Percentiles rank a stretch among this genome's conserved stretches.
Conservation (phyloP, 2,329 filamentous ascomycete species). For the Diaporthe eres region DNA sequence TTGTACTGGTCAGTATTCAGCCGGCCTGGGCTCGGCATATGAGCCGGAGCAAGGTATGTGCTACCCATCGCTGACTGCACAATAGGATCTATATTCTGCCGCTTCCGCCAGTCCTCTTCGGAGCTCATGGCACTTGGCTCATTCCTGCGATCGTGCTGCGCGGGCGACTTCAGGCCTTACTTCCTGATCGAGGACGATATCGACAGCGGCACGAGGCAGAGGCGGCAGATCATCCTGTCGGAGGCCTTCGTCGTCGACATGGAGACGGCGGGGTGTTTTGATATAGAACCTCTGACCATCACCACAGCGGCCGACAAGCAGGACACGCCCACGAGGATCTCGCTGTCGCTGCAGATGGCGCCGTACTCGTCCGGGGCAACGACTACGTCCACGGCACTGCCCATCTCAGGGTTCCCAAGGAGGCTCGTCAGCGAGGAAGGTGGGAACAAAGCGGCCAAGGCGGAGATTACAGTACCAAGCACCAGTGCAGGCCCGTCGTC, state of each 20-base stretch:
- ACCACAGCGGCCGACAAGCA: neutral
- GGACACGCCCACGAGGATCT: neutral
- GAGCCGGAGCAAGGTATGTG: no score
- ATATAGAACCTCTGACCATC: neutral
- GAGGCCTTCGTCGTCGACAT: neutral
- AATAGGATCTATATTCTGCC: neutral
- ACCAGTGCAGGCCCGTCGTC: neutral
- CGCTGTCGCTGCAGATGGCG: neutral
- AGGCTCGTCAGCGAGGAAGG: neutral
- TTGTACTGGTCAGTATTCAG: neutral
- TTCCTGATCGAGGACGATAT: slow-evolving; percentile 22
- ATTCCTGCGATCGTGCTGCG: slow-evolving; percentile 1
- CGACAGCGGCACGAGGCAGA: neutral
- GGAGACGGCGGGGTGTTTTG: slow-evolving; percentile 4
- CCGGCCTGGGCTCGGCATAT: no score
- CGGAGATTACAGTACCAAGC: neutral
- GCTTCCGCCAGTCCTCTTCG: neutral
- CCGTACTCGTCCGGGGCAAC: neutral
- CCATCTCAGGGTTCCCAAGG: slow-evolving; percentile 11
- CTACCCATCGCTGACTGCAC: neutral
- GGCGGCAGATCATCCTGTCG: neutral
- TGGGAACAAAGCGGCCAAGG: neutral
- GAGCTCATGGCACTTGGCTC: slow-evolving; percentile 18
- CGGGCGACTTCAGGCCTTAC: neutral
- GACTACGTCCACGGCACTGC: neutral